These are phyloP conservation scores for Fagus crenata DNA, from an alignment of 306 rosid genomes.

Conservation along the genomic window DNA sequence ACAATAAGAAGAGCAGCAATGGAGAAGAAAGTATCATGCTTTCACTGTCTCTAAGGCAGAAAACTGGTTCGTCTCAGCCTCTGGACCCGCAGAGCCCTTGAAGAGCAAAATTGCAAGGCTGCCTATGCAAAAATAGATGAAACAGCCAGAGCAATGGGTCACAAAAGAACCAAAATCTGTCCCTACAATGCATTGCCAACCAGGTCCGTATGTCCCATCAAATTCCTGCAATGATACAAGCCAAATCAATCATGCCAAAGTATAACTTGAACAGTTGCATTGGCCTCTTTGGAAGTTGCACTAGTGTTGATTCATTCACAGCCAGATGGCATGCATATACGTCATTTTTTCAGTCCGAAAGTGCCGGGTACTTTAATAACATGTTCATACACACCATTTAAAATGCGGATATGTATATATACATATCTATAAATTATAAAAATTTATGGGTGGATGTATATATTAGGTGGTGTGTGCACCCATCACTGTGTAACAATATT, in stretches of 20 bases:
- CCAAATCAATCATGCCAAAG: not conserved
- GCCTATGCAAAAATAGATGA: constrained; percentile 72
- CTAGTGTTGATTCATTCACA: not conserved
- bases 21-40: constrained; percentile 20
- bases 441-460: too few relatives aligned
- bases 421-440: too few relatives aligned
- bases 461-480: too few relatives aligned
- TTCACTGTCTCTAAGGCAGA: constrained; percentile 40
- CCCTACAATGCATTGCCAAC: constrained; percentile 95
- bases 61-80: constrained; percentile 50
- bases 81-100: constrained; percentile 57
- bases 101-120: constrained; percentile 78
- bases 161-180: constrained; percentile 92
- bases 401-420: too few relatives aligned
- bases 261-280: not conserved
- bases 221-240: constrained; percentile 55
- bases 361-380: too few relatives aligned
- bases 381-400: too few relatives aligned
- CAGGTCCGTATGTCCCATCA: constrained; percentile 63
- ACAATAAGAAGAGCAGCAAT: not conserved
- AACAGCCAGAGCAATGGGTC: constrained; percentile 75
- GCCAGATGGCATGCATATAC: too few relatives aligned
- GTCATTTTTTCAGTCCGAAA: too few relatives aligned
- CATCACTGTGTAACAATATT: too few relatives aligned
- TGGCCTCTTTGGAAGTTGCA: not conserved